Evolutionary conservation across 257 asterid genomes (phyloP).

Genomic region (Plantago elongata): DNA sequence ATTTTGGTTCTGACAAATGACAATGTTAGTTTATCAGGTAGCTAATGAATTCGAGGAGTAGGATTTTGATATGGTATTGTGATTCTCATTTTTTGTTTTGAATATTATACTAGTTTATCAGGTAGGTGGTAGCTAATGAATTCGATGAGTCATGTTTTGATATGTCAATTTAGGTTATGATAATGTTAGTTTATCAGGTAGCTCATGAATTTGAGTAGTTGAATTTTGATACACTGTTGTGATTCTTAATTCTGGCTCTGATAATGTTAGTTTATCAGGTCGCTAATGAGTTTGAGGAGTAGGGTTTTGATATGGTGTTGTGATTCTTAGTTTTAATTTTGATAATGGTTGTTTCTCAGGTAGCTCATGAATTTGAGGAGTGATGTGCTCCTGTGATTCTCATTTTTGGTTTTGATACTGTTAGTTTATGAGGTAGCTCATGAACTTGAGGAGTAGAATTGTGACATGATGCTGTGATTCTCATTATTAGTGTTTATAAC

Average conservation of each 20-base stretch:
- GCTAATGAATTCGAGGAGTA: too few relatives aligned
- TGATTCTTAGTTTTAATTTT: not conserved
- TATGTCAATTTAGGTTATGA: not conserved
- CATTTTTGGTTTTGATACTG: not conserved
- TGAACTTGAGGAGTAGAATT: too few relatives aligned
- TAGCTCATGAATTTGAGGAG: too few relatives aligned
- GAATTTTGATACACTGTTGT: not conserved
- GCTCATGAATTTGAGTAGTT: too few relatives aligned
- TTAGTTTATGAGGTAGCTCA: too few relatives aligned
- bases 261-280: not conserved
- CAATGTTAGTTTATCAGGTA: slow-evolving; percentile 77
- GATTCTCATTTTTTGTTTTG: not conserved
- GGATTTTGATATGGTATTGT: not conserved
- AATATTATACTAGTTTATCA: not conserved
- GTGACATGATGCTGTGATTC: not conserved
- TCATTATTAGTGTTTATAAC: not conserved
- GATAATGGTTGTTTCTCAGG: not conserved
- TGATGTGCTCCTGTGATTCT: not conserved
- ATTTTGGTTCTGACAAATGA: too few relatives aligned
- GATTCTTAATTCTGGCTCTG: not conserved
- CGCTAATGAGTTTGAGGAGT: too few relatives aligned
- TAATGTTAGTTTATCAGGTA: not conserved
- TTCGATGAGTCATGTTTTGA: too few relatives aligned
- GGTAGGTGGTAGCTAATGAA: too few relatives aligned
- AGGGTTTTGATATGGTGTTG: not conserved